Percentiles rank a stretch among this genome's conserved stretches.
Evolutionary conservation across 2,329 filamentous ascomycete species (phyloP).

Genomic region (Leptographium galeiforme): DNA sequence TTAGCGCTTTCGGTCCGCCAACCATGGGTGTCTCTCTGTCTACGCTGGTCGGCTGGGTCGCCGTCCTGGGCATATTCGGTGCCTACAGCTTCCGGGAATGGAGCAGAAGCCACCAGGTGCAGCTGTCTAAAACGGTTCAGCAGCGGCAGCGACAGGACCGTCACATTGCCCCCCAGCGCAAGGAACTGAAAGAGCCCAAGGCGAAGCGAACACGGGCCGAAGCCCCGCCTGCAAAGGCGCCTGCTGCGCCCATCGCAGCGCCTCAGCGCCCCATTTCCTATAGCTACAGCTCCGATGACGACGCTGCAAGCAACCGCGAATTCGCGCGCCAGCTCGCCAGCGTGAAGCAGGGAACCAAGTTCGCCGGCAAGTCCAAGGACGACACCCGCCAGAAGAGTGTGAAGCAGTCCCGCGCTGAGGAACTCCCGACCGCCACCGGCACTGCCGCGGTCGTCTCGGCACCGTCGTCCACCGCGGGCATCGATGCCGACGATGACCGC

Average conservation of each 20-base stretch:
- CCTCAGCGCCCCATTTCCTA: slow-evolving; percentile 11
- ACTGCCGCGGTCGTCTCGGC: slow-evolving; percentile 35
- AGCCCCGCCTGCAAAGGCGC: slow-evolving; percentile 18
- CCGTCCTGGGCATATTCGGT: slow-evolving; percentile 15
- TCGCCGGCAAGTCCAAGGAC: slow-evolving; percentile 36
- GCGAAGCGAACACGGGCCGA: slow-evolving; percentile 24
- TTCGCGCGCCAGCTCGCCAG: slow-evolving; percentile 63
- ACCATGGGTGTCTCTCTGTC: slow-evolving; percentile 23
- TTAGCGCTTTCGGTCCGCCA: not conserved
- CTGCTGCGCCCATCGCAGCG: not conserved
- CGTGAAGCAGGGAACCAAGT: slow-evolving; percentile 55
- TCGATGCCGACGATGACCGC: slow-evolving; percentile 69
- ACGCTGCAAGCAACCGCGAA: slow-evolving; percentile 43
- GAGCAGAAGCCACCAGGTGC: slow-evolving; percentile 13
- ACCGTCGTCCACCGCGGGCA: slow-evolving; percentile 57
- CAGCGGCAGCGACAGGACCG: slow-evolving; percentile 18
- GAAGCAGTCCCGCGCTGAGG: slow-evolving; percentile 52
- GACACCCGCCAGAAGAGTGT: slow-evolving; percentile 57
- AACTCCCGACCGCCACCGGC: slow-evolving; percentile 24
- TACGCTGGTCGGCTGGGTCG: slow-evolving; percentile 20
- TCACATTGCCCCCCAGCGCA: slow-evolving; percentile 19
- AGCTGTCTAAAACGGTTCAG: slow-evolving; percentile 10
- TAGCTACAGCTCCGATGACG: slow-evolving; percentile 40
- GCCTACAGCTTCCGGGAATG: slow-evolving; percentile 14
- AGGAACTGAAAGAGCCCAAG: slow-evolving; percentile 19